Base-by-base conservation (phyloP, 768 basidiomycete genomes). In the Termitomyces bulborhizus region DNA sequence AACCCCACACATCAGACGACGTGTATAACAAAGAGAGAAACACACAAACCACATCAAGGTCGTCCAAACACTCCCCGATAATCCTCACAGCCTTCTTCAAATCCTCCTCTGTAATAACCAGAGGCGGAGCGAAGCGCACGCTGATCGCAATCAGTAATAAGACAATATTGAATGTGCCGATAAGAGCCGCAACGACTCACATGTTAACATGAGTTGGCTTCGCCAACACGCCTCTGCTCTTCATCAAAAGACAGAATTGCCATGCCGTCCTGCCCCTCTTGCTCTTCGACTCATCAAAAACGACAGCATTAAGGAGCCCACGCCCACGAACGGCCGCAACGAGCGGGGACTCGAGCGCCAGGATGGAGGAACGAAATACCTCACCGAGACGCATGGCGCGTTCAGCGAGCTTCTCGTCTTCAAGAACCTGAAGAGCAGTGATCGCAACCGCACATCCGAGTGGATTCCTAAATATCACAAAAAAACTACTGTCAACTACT, bases 161-260 rank as follows among this genome's bases (percentile, higher is more conserved):
- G 24, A 29, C 6, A 36, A 27, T 3, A 7, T 3, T 37, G 43
- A 37, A 45, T 3, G n/a, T 4, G 27, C 6, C 1, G 1, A 34
- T 13, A 13, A 3, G 13, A 40, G 4, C 9, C 26, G 15, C 7
- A 21, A 4, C 41, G 31, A 77, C 92, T 63, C 63, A 95, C 93
- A 91, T 93, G 70, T 96, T 96, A 27, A 86, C 82, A 65, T 97
- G 94, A 0, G 96, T 98, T 12, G 97, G 95, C 77, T 99, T 98
- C 29, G 95, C 96, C 59, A 99, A 74, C 53, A 98, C 81, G 4
- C 94, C 93, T 45, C 90, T 81, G 62, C 85, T 86, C 85, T 95
- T 96, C 69, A 98, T 71, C 64, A 98, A 69, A 66, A 98, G 66
- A 71, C 97, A 98, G 51, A 98, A 77, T 68, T 98, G 92, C 97